Base-by-base conservation (phyloP, 2,329 filamentous ascomycete genomes). In the Colletotrichum ledebouriae region DNA sequence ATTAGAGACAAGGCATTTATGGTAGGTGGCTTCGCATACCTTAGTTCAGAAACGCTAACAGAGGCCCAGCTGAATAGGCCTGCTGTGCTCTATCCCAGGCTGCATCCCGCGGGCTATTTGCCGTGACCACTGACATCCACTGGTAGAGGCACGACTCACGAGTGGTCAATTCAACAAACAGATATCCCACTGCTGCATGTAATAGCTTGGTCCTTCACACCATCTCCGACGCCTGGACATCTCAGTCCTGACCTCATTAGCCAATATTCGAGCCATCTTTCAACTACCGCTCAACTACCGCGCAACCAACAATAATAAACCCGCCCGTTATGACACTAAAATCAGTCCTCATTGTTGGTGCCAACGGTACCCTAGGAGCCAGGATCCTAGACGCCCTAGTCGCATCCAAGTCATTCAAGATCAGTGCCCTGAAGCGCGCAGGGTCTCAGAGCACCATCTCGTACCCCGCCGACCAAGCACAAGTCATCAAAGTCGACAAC, bases 291-390 rank as follows among this genome's bases (percentile, higher is more conserved):
- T 25, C 25, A 25, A 25, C 4, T 25, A 5, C 49, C 15, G n/a
- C 22, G 49, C 49, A 15, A n/a, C 49, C n/a, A 52, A 33, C 25
- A 53, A 12, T 37, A 29, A 20, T 10, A 39, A 9, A 9, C 12
- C 39, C 55, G 47, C 56, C 41, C 33, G 9, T 25, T 44, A 79
- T 79, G 76, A 65, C 75, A 2, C 75, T 80, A 55, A 72, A 76
- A 60, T 80, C 75, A 1, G 77, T 82, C 41, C 73, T 78, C 20
- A 70, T 82, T 12, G 75, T 80, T 52, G 81, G 80, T 56, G 78
- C 78, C 41, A 80, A 74, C 50, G 80, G 79, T 64, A 77, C 76
- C 64, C 74, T 82, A 4, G 79, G 80, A 53, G 69, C 63, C 17
- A 75, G 74, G 10, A 71, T 80, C 34, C 75, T 81, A 20, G 59